These are phyloP conservation scores for Stemphylium beticola DNA, from an alignment of 2,329 filamentous ascomycete genomes.

Conservation along the genomic window DNA sequence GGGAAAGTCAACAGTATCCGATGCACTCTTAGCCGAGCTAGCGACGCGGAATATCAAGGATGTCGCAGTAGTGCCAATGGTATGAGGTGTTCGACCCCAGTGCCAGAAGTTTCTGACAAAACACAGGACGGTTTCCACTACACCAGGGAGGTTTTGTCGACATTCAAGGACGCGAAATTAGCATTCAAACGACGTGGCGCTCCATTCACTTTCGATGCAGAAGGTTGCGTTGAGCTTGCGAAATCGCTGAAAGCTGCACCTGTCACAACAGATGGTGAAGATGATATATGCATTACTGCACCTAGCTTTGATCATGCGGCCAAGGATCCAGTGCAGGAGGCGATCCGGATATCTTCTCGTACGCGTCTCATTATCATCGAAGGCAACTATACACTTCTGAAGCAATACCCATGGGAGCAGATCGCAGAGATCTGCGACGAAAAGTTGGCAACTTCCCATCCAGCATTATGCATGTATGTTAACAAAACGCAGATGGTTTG, in stretches of 20 bases:
- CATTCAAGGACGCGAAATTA: constrained; percentile 23
- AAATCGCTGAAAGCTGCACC: constrained; percentile 19
- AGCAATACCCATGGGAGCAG: constrained; percentile 26
- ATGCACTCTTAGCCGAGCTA: constrained; percentile 29
- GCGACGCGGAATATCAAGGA: constrained; percentile 21
- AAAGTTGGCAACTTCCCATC: constrained; percentile 17
- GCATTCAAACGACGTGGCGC: constrained; percentile 34
- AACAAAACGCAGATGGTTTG: constrained; percentile 29
- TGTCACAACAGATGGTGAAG: constrained; percentile 21
- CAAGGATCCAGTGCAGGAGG: constrained; percentile 29
- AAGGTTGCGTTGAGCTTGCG: constrained; percentile 26
- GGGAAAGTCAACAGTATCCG: constrained; percentile 36
- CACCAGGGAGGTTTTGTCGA: constrained; percentile 24
- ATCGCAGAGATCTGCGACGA: constrained; percentile 25
- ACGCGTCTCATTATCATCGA: constrained; percentile 32
- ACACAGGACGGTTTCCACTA: constrained; percentile 36
- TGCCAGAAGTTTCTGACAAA: background rate
- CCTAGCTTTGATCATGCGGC: constrained; percentile 36
- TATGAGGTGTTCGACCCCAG: constrained; percentile 5
- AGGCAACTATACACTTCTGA: constrained; percentile 36
- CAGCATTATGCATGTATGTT: background rate
- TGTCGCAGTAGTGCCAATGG: constrained; percentile 35
- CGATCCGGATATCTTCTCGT: constrained; percentile 27
- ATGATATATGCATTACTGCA: constrained; percentile 23
- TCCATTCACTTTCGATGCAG: constrained; percentile 35